Evolutionary conservation across 2,329 filamentous ascomycete species (phyloP).

Genomic region (Aureobasidium sp.): DNA sequence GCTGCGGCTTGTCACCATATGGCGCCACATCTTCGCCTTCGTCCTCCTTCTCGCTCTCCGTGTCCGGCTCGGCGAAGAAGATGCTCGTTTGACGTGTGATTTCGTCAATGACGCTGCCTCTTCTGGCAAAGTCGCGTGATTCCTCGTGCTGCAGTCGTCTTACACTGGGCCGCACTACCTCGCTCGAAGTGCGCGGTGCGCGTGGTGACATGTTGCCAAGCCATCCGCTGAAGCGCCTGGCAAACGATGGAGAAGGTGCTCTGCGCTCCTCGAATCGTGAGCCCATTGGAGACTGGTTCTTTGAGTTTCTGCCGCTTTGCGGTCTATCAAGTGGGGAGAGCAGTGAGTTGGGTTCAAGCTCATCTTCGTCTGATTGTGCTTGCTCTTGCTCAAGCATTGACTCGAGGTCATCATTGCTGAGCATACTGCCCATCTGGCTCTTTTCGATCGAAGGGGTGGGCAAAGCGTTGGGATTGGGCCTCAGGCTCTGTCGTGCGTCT

Average conservation of each 20-base stretch:
- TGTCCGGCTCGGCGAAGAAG: constrained; percentile 38
- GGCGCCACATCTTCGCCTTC: constrained; percentile 12
- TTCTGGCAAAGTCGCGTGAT: constrained; percentile 4
- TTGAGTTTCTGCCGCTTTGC: background rate
- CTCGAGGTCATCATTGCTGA: constrained; percentile 43
- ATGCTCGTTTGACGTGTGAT: constrained; percentile 40
- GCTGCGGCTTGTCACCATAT: background rate
- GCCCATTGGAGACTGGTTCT: background rate
- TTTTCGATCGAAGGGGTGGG: constrained; percentile 23
- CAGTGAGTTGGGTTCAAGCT: constrained; percentile 24
- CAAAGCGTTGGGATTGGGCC: constrained; percentile 25
- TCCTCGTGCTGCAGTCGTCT: constrained; percentile 7
- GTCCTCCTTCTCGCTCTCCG: constrained; percentile 24
- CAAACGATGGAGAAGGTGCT: constrained; percentile 25
- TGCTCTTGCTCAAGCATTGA: constrained; percentile 32
- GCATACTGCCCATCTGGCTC: constrained; percentile 27
- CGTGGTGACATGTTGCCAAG: constrained; percentile 22
- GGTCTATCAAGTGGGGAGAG: constrained; percentile 17
- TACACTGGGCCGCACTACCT: constrained; percentile 19
- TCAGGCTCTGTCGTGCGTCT: constrained; percentile 44
- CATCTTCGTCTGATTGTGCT: constrained; percentile 26
- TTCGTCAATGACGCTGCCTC: constrained; percentile 37
- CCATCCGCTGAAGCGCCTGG: constrained; percentile 26
- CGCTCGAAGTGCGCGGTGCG: constrained; percentile 20
- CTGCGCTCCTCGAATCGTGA: background rate